Conservation (phyloP, 345 rosid genomes). For the Euphorbia tirucalli region DNA sequence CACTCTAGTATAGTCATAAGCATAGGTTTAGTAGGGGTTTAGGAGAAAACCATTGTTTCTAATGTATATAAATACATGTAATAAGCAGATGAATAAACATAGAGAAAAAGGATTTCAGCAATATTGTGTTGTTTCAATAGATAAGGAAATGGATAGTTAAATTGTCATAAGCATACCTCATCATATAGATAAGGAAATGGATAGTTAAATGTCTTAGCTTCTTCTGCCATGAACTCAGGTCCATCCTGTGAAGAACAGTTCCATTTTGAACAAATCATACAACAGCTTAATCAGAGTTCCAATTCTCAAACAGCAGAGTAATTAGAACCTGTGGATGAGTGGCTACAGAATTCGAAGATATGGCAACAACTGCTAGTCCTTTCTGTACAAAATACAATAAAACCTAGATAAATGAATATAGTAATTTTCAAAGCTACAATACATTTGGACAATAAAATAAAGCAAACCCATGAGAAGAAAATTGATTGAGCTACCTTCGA, state of each 20-base stretch:
- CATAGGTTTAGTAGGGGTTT: too few species aligned
- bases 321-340: constrained; percentile 85
- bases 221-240: constrained; percentile 86
- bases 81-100: too few species aligned
- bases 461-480: constrained; percentile 13
- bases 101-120: too few species aligned
- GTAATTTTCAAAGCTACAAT: constrained; percentile 5
- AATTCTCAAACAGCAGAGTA: constrained; percentile 34
- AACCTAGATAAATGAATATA: background rate
- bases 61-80: too few species aligned
- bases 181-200: constrained; percentile 88
- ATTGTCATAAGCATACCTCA: constrained; percentile 44
- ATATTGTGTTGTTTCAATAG: too few species aligned
- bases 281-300: constrained; percentile 24
- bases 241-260: constrained; percentile 70
- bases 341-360: constrained; percentile 75
- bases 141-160: too few species aligned
- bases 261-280: constrained; percentile 20
- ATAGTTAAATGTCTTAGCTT: constrained; percentile 58
- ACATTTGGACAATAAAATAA: constrained; percentile 8
- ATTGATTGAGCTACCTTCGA: constrained; percentile 49
- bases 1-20: too few species aligned
- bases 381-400: constrained; percentile 46
- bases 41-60: too few species aligned
- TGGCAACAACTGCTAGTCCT: constrained; percentile 87